Evolutionary conservation across 2,329 filamentous ascomycete genomes (phyloP).

Genomic region (Exserohilum rostratum): DNA sequence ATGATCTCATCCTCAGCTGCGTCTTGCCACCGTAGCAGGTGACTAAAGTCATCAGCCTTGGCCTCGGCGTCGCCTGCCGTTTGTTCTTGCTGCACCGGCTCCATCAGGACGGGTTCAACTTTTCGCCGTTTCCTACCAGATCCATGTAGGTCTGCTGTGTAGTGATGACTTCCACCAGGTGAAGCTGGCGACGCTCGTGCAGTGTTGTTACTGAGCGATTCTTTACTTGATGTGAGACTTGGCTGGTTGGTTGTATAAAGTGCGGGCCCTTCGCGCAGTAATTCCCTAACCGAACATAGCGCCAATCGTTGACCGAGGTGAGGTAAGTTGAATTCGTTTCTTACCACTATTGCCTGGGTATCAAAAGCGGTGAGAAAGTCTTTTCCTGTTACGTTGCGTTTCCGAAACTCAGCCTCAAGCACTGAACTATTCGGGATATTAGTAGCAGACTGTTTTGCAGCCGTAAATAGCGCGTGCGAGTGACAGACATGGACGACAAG

Average conservation of each 20-base stretch:
- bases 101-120: constrained; percentile 1
- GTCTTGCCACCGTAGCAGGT: constrained; percentile 38
- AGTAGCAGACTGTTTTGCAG: constrained; percentile 41
- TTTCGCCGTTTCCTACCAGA: constrained; percentile 11
- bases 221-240: constrained; percentile 1
- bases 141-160: background rate
- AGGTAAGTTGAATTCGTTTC: constrained; percentile 57
- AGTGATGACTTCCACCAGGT: background rate
- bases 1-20: constrained; percentile 7
- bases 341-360: constrained; percentile 54
- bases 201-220: background rate
- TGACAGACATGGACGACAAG: constrained; percentile 71
- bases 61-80: background rate
- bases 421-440: constrained; percentile 55
- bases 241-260: constrained; percentile 10
- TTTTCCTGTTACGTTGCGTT: constrained; percentile 70
- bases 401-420: constrained; percentile 63
- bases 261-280: constrained; percentile 56
- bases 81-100: background rate
- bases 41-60: constrained; percentile 20
- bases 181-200: background rate
- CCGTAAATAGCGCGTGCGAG: constrained; percentile 55
- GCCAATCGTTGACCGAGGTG: constrained; percentile 64
- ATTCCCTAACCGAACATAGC: constrained; percentile 63
- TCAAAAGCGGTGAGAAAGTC: constrained; percentile 65